A percentile compares a stretch with the other conserved stretches of the same genome.
phyloP scores from a whole-genome alignment of 805 yeast species.

The Candida railenensis region DNA sequence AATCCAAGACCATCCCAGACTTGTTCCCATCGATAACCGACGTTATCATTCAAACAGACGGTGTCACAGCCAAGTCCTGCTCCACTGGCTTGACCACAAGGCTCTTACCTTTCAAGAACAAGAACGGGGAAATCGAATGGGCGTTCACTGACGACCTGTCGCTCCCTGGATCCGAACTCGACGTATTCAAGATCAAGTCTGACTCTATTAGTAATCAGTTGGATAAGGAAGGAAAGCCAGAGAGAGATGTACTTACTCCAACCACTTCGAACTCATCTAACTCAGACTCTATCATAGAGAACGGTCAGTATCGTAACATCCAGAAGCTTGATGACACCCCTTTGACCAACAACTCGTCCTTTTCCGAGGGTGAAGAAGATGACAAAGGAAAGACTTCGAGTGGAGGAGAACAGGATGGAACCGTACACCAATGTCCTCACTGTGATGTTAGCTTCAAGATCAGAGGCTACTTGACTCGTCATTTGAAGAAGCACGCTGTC shows the following conservation, averaged over 20 bases:
- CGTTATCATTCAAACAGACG: conserved; percentile 1
- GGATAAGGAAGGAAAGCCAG: conserved; percentile 7
- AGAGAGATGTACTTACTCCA: conserved; percentile 27
- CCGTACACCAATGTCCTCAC: conserved; percentile 43
- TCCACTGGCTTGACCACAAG: conserved; percentile 51
- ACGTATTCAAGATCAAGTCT: conserved; percentile 21
- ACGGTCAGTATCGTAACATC: conserved; percentile 14
- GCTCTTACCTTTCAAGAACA: conserved; percentile 50
- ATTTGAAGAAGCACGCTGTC: conserved; percentile 50
- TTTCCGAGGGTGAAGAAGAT: conserved; percentile 14
- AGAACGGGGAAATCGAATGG: conserved; percentile 59
- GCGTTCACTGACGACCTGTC: conserved; percentile 43
- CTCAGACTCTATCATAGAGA: conserved; percentile 28
- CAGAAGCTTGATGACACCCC: conserved; percentile 24
- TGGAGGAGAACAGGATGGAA: conserved; percentile 15
- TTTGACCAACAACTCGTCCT: conserved; percentile 27
- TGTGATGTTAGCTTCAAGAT: conserved; percentile 51
- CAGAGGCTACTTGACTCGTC: conserved; percentile 55
- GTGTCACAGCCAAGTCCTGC: conserved; percentile 25
- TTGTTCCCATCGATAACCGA: conserved; percentile 12
- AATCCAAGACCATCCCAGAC: neutral
- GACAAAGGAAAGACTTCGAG: neutral
- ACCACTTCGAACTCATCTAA: conserved; percentile 36
- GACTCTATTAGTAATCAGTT: conserved; percentile 3
- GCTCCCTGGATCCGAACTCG: conserved; percentile 24